Evolutionary conservation across 1,139 yeast genomes (phyloP).

Genomic region (Blastobotrys petasosporus): DNA sequence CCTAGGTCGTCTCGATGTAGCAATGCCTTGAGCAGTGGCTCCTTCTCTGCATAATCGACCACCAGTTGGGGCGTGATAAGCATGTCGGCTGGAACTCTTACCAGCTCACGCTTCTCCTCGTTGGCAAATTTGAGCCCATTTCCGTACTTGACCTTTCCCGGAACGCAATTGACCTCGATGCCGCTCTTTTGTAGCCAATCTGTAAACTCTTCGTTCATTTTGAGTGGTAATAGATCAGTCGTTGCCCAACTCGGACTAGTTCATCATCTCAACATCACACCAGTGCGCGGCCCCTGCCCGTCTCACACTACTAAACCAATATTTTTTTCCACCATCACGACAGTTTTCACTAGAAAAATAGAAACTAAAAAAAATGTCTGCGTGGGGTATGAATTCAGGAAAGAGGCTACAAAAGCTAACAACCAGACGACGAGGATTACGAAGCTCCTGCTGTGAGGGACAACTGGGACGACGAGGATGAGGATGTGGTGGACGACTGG

Average conservation of each 20-base stretch:
- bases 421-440: constrained; percentile 60
- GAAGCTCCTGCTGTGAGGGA: constrained; percentile 78
- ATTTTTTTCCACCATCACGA: too few species aligned
- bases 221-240: too few species aligned
- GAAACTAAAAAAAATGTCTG: constrained; percentile 19
- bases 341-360: too few species aligned
- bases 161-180: constrained; percentile 12
- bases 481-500: constrained; percentile 82
- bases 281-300: neutral
- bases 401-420: neutral
- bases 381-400: constrained; percentile 22
- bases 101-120: constrained; percentile 10
- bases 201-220: constrained; percentile 6
- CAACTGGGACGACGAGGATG: constrained; percentile 83
- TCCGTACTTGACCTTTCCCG: constrained; percentile 15
- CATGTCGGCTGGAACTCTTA: constrained; percentile 22
- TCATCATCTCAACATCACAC: too few species aligned
- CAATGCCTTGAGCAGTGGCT: constrained; percentile 18
- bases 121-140: constrained; percentile 14
- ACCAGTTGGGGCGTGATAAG: constrained; percentile 19
- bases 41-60: constrained; percentile 17
- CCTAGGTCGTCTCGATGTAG: constrained; percentile 18
- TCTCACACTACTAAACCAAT: neutral
- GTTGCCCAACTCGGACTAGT: too few species aligned
- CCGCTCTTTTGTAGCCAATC: constrained; percentile 12